Evolutionary conservation across 164 flowering plant genomes (phyloP).

Genomic region (Magnolia sinica): DNA sequence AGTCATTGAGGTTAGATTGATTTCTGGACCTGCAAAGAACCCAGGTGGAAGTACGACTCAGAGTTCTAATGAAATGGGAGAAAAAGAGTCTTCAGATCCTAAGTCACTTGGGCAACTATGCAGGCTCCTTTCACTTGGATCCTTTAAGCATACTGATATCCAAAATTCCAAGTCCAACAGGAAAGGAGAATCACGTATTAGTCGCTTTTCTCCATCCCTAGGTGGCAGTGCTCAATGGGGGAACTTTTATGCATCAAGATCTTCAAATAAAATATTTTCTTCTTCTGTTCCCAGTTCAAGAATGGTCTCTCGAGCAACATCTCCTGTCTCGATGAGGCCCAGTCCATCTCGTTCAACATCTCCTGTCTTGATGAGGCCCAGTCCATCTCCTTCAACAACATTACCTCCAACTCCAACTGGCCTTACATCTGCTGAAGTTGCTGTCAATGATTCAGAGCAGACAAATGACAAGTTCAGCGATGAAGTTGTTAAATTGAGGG

Average conservation of each 20-base stretch:
- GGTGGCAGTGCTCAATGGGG: constrained; percentile 41
- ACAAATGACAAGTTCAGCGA: constrained; percentile 60
- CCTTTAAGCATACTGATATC: constrained; percentile 41
- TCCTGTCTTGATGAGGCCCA: constrained; percentile 62
- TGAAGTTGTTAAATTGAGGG: constrained; percentile 59
- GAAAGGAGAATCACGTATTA: constrained; percentile 28
- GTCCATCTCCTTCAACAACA: constrained; percentile 59
- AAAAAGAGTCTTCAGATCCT: constrained; percentile 38
- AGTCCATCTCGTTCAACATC: constrained; percentile 55
- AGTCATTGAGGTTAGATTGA: too few relatives aligned
- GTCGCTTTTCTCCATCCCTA: constrained; percentile 29
- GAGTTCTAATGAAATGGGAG: constrained; percentile 33
- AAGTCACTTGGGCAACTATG: constrained; percentile 40
- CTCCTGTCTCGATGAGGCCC: constrained; percentile 66
- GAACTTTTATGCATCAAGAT: constrained; percentile 24
- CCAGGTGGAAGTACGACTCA: constrained; percentile 28
- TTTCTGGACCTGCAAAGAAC: constrained; percentile 32
- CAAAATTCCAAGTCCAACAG: constrained; percentile 21
- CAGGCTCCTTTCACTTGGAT: constrained; percentile 59
- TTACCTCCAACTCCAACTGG: constrained; percentile 23
- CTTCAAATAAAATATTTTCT: not conserved
- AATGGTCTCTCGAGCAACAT: constrained; percentile 39
- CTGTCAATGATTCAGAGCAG: constrained; percentile 59
- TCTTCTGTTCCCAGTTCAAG: constrained; percentile 25
- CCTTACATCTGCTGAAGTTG: constrained; percentile 43